Percentiles rank a stretch among this genome's conserved stretches.
phyloP scores from a whole-genome alignment of 768 basidiomycete species.

The Panellus pusillus region DNA sequence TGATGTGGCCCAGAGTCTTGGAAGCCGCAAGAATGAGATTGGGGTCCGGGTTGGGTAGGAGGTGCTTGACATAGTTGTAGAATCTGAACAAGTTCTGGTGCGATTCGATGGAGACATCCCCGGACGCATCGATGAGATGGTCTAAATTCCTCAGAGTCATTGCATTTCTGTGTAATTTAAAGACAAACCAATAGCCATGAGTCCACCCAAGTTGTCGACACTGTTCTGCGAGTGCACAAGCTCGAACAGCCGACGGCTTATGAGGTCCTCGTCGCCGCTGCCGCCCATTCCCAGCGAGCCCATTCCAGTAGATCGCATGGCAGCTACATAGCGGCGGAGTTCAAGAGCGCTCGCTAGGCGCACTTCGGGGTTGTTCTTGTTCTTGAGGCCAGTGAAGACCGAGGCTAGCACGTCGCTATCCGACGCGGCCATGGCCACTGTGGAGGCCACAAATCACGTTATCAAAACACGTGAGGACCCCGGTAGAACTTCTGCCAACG shows the following conservation, averaged over 20 bases:
- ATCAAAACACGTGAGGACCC: too few relatives aligned
- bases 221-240: conserved; percentile 60
- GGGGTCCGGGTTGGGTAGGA: conserved; percentile 67
- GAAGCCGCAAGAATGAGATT: conserved; percentile 74
- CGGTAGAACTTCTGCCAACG: too few relatives aligned
- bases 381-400: conserved; percentile 48
- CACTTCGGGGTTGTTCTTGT: conserved; percentile 43
- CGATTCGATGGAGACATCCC: conserved; percentile 55
- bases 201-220: conserved; percentile 63
- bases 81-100: conserved; percentile 59
- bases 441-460: too few relatives aligned
- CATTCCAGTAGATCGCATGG: conserved; percentile 1
- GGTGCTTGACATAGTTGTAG: conserved; percentile 66
- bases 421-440: background rate
- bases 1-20: conserved; percentile 65
- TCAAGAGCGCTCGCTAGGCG: conserved; percentile 55
- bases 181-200: conserved; percentile 61
- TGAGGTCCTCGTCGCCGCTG: conserved; percentile 56
- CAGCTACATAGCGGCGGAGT: conserved; percentile 50
- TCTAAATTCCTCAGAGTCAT: conserved; percentile 29
- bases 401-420: conserved; percentile 41
- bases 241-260: conserved; percentile 57
- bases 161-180: background rate
- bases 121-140: conserved; percentile 57
- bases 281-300: conserved; percentile 35